A percentile compares a stretch with the other conserved stretches of the same genome.
phyloP scores from a whole-genome alignment of 306 rosid genomes.

The Vachellia pachyceras region DNA sequence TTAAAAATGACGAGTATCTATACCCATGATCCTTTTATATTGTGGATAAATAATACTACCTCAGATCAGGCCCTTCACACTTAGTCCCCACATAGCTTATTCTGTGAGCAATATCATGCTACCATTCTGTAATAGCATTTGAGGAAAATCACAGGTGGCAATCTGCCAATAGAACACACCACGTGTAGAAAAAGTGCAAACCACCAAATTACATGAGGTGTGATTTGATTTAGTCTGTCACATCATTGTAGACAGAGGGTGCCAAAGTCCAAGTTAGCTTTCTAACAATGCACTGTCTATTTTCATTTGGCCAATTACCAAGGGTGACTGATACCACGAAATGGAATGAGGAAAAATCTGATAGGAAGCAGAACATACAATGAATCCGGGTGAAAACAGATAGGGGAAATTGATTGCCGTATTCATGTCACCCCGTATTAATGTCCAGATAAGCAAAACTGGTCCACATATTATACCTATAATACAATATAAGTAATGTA shows the following conservation, averaged over 20 bases:
- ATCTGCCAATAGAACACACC: neutral
- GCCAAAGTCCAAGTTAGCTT: conserved; percentile 25
- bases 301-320: conserved; percentile 12
- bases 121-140: neutral
- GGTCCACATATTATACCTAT: conserved; percentile 87
- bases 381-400: conserved; percentile 83
- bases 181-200: neutral
- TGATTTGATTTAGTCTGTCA: neutral
- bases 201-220: neutral
- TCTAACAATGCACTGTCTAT: neutral
- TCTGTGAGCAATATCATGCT: conserved; percentile 4
- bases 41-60: neutral
- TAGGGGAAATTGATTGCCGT: conserved; percentile 65
- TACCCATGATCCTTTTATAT: neutral
- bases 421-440: conserved; percentile 79
- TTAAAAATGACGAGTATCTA: neutral
- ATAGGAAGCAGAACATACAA: conserved; percentile 54
- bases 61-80: neutral
- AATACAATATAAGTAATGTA: conserved; percentile 11
- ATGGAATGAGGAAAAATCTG: conserved; percentile 22
- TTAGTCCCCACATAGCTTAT: neutral
- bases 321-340: conserved; percentile 5
- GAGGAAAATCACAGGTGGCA: conserved; percentile 27
- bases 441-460: conserved; percentile 75
- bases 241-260: neutral